These are phyloP conservation scores for Solanum piurae DNA, from an alignment of 257 asterid genomes.

Conservation along the genomic window DNA sequence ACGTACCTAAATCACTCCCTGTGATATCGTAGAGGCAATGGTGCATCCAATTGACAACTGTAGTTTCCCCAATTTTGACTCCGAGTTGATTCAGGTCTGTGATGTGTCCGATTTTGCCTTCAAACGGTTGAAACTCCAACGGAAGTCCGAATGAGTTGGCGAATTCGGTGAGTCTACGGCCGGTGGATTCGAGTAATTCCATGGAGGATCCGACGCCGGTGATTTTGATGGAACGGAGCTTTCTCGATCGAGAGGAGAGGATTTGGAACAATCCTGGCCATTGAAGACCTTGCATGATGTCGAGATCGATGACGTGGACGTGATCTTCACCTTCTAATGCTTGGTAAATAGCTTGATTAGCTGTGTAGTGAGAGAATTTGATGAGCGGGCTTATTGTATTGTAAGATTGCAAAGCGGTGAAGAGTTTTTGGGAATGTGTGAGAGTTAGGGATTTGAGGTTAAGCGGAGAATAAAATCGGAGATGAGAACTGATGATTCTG, in stretches of 20 bases:
- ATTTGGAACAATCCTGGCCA: conserved; percentile 96
- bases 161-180: conserved; percentile 63
- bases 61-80: conserved; percentile 46
- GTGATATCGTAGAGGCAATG: conserved; percentile 80
- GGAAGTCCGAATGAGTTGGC: conserved; percentile 61
- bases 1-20: conserved; percentile 56
- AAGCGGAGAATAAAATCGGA: conserved; percentile 57
- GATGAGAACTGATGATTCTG: conserved; percentile 54
- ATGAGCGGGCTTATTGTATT: conserved; percentile 67
- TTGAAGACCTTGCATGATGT: conserved; percentile 95
- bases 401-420: conserved; percentile 62
- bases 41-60: conserved; percentile 81
- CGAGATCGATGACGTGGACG: conserved; percentile 90
- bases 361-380: conserved; percentile 92
- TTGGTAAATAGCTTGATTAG: conserved; percentile 82
- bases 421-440: conserved; percentile 50
- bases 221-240: conserved; percentile 42
- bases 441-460: conserved; percentile 12
- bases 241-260: conserved; percentile 52
- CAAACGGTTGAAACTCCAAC: conserved; percentile 55
- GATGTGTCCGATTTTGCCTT: conserved; percentile 60
- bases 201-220: conserved; percentile 73
- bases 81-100: conserved; percentile 32
- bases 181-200: conserved; percentile 56
- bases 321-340: conserved; percentile 73